Base-by-base conservation (phyloP, 116 monocot genomes). In the Posidonia oceanica region DNA sequence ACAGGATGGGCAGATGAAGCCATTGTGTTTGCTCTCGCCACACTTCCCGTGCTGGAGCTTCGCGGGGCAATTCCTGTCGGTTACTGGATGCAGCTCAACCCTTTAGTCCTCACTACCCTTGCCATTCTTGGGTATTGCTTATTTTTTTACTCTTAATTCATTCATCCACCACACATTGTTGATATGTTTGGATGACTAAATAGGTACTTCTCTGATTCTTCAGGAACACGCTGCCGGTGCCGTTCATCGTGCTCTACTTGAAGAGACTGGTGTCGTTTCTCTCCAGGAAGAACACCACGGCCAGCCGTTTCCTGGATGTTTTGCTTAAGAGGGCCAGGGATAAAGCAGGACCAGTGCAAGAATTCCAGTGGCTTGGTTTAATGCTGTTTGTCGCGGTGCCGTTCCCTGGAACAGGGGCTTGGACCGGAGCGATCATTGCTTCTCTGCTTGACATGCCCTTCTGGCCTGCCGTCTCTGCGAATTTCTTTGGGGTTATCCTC, bases 341-440 rank as follows among this genome's bases (percentile, higher is more conserved):
- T 67, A 96, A 91, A 80, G 91, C 96, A 0, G 91, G 78, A n/a
- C 96, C 96, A 0, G 84, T 96, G 15, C 73, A 80, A 71, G 96
- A 96, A 81, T 96, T 96, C 67, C 96, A 80, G 62, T 96, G 96
- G 96, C 79, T 96, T 23, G 96, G 96, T 36, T 63, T 96, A 73
- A 96, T 88, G 96, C 66, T 96, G 63, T 96, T 96, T 73, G 96
- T 96, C 13, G 91, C 96, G 0, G 91, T 96, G 44, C 96, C 96
- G 5, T 91, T 96, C 62, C 91, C 96, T 0, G 96, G 96, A 13
- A 96, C 96, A 1, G 96, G 96, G 53, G 91, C 96, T 20, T 96
- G 96, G 96, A 88, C 88, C 3, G 96, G 96, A 37, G 88, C 96
- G n/a, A 77, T 96, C 14, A 61, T 96, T 41, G 86, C 88, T 8